Evolutionary conservation across 148 eudicot genomes (phyloP), one percentile per base, ranked within the genome.

Genomic region (Camellia sinensis): DNA sequence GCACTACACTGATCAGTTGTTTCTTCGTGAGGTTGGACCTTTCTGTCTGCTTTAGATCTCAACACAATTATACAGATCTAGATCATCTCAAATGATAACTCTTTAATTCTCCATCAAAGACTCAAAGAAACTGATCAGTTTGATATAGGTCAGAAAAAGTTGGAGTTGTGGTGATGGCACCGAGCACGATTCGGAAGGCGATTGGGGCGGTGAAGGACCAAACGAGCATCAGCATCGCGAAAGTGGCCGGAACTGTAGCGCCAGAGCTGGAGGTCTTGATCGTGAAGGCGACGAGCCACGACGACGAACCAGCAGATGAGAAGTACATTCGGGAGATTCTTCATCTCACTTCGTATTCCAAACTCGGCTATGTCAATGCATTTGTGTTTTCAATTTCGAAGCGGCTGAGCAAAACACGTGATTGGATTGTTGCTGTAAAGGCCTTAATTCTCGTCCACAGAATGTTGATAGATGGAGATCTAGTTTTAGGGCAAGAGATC

Each of bases 271-370:
- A 95, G 80, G 97, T 95, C 0, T 89, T 92, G 13, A 84, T 95
- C n/a, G 96, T 95, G 52, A 95, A 95, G 83, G 98, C 98, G 0
- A 95, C 98, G 2, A 91, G 94, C 83, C 98, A 95, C 62, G 98
- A 95, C 29, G 88, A 93, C 75, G 97, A 93, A 3, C 97, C 98
- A 0, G 88, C 97, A 1, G 87, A 83, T 29, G 98, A 95, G 86
- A 95, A 93, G 82, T 93, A 95, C 56, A 68, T 91, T 9, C 86
- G 93, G 72, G 90, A 92, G 80, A 95, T 95, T 48, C 59, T 95
- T 18, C 84, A 92, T 17, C 82, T 93, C 73, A 90, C 91, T 0
- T 86, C 93, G 0, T 88, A 85, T 68, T 91, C 97, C 7, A 85
- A 87, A 2, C 37, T 29, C 37, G 91, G 89, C 71, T 91, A 95